These are phyloP conservation scores for Candida neerlandica DNA, from an alignment of 1,139 yeast species.

Conservation along the genomic window DNA sequence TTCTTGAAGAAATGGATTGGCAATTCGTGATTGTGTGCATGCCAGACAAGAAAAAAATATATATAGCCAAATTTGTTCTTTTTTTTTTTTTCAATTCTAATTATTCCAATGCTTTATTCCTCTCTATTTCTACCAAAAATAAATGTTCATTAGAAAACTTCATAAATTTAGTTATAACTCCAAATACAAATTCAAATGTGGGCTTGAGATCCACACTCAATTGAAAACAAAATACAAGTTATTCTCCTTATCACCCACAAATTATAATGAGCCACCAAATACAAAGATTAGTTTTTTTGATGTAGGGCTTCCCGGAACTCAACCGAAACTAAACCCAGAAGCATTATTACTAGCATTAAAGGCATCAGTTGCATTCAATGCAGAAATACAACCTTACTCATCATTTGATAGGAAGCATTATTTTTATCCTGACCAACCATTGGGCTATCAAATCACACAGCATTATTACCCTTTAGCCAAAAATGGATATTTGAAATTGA, in stretches of 20 bases:
- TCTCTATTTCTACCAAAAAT: background rate
- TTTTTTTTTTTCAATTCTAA: background rate
- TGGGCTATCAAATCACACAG: slow-evolving; percentile 96
- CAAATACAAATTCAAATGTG: slow-evolving; percentile 66
- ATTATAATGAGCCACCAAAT: slow-evolving; percentile 63
- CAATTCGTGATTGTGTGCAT: background rate
- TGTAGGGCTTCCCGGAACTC: slow-evolving; percentile 90
- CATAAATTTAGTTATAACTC: slow-evolving; percentile 14
- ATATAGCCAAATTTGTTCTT: background rate
- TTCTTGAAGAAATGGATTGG: slow-evolving; percentile 5
- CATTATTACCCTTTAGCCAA: slow-evolving; percentile 78
- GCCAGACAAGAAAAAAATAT: background rate
- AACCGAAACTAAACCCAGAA: slow-evolving; percentile 78
- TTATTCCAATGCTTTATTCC: background rate
- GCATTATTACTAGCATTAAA: slow-evolving; percentile 71
- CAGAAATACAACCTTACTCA: slow-evolving; percentile 57
- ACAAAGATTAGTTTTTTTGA: slow-evolving; percentile 77
- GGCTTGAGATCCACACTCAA: slow-evolving; percentile 93
- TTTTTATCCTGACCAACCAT: slow-evolving; percentile 94
- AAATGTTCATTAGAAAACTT: slow-evolving; percentile 6
- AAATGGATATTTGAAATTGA: slow-evolving; percentile 59
- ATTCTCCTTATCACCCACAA: slow-evolving; percentile 62
- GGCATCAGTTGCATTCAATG: slow-evolving; percentile 71
- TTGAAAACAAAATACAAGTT: slow-evolving; percentile 72
- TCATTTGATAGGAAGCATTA: slow-evolving; percentile 93